A percentile compares a stretch with the other conserved stretches of the same genome.
phyloP scores from a whole-genome alignment of 208 protist genomes.

The Polymyxa betae region DNA sequence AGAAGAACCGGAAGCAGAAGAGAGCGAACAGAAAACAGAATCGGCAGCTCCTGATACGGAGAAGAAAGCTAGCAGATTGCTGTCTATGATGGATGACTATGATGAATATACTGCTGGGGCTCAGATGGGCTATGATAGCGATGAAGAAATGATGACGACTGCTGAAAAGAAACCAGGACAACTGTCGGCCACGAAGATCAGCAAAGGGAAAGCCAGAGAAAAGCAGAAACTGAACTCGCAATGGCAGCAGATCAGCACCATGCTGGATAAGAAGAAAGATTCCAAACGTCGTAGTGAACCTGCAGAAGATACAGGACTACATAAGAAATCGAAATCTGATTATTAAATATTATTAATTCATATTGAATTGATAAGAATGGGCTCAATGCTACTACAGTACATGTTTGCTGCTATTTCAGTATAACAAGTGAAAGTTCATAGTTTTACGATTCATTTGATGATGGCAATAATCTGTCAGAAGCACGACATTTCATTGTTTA shows the following conservation, averaged over 20 bases:
- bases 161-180: background rate
- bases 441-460: too few relatives aligned
- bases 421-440: too few relatives aligned
- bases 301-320: too few relatives aligned
- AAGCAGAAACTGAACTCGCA: conserved; percentile 30
- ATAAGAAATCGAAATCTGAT: too few relatives aligned
- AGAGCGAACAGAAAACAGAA: too few relatives aligned
- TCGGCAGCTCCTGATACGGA: background rate
- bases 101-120: conserved; percentile 35
- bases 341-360: too few relatives aligned
- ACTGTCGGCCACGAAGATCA: background rate
- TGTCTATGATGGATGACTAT: background rate
- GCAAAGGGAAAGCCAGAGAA: background rate
- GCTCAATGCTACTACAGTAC: too few relatives aligned
- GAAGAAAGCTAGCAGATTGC: background rate
- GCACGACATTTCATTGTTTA: too few relatives aligned
- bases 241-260: conserved; percentile 46
- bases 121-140: conserved; percentile 8
- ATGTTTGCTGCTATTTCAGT: too few relatives aligned
- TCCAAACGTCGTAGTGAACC: background rate
- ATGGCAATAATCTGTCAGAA: too few relatives aligned
- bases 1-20: too few relatives aligned
- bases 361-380: too few relatives aligned
- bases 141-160: background rate
- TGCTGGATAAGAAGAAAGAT: conserved; percentile 44